Evolutionary conservation across 331 rosid species (phyloP), one percentile per base, ranked within the genome.

Genomic region (Malus hybrid): DNA sequence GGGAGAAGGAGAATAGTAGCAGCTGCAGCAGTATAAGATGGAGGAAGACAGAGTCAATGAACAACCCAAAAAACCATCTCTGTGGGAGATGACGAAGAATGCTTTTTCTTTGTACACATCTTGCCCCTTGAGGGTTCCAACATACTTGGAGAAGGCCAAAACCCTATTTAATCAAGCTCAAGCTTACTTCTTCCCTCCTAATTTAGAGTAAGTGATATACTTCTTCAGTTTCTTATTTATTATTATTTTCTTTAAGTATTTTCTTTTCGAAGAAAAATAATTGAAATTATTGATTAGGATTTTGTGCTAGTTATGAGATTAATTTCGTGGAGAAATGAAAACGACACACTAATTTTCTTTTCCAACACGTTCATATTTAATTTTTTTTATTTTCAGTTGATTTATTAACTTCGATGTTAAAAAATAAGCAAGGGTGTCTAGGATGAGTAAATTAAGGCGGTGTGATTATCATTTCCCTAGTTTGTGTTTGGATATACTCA

Each of bases 111-210:
- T 78, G 12, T 77, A 68, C 3, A 34, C 75, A 62, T 2, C 73
- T 27, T 39, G 74, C 8, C 54, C 77, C n/a, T 24, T 28, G 60
- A 22, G 65, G 28, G 60, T 32, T 46, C 5, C 62, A 6, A 67
- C 78, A 44, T 36, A 68, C 24, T 79, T 87, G 89, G 55, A 69
- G 20, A 52, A 67, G 62, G 3, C 70, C 27, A 83, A 85, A 76
- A 12, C 39, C 9, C 36, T 80, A 12, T 4, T 75, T 1, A 67
- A 31, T 16, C 75, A 78, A 48, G 54, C 66, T 1, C 81, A 69
- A 22, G 63, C 76, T 3, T 50, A 44, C 74, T 72, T 84, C 36
- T 75, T 75, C 65, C 82, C 86, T 76, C 93, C 96, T 6, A 84
- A 81, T 79, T 52, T 85, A 6, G 89, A 88, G 91, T 87, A 83